Evolutionary conservation across 2,329 filamentous ascomycete genomes (phyloP).

Genomic region (Aspergillus ochraceus): DNA sequence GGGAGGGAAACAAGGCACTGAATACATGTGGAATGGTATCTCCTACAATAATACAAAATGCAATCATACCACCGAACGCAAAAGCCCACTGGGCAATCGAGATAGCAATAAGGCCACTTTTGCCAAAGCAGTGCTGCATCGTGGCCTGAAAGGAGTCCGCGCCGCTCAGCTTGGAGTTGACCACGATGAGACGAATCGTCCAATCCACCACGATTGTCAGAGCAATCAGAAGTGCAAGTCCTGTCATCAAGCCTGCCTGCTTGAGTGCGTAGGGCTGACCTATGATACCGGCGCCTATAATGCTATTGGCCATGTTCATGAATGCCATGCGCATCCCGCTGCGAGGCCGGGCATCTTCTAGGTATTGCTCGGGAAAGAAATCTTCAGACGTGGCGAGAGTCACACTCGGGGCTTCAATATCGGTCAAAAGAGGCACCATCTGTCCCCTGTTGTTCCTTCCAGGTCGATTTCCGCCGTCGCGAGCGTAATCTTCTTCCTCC

Average conservation of each 20-base stretch:
- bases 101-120: conserved; percentile 83
- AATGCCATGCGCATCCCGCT: conserved; percentile 85
- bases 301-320: conserved; percentile 99
- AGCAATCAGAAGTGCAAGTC: conserved; percentile 71
- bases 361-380: conserved; percentile 58
- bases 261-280: conserved; percentile 94
- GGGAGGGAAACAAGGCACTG: conserved; percentile 73
- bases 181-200: conserved; percentile 95
- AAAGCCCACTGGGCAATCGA: conserved; percentile 94
- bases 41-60: conserved; percentile 95
- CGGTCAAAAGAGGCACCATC: conserved; percentile 70
- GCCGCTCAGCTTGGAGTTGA: conserved; percentile 95
- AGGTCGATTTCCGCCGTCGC: conserved; percentile 39
- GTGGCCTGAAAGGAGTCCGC: conserved; percentile 94
- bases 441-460: conserved; percentile 48
- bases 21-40: conserved; percentile 94
- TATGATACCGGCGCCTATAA: conserved; percentile 76
- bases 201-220: conserved; percentile 90
- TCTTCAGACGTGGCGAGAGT: conserved; percentile 65
- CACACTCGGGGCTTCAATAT: conserved; percentile 78
- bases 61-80: conserved; percentile 97
- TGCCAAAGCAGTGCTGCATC: conserved; percentile 92
- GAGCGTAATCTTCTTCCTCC: conserved; percentile 63
- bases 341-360: conserved; percentile 70
- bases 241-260: conserved; percentile 83